Evolutionary conservation across 495 filamentous ascomycete species (phyloP), one percentile per base, ranked within the genome.

Genomic region (Talaromyces liani): DNA sequence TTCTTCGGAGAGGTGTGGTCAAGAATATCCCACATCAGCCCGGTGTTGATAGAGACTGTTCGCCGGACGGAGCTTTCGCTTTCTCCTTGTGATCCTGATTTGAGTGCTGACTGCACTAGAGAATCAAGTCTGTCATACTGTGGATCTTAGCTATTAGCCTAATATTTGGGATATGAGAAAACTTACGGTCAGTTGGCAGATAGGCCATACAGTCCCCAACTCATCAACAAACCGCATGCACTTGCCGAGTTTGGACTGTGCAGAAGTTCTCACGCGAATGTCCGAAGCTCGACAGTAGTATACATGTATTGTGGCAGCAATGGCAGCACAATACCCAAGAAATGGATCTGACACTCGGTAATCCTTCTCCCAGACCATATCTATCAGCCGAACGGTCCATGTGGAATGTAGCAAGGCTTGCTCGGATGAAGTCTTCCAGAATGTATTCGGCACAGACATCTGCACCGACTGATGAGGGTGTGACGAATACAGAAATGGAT

Each of bases 151-250:
- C 9, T 2, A 12, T 22, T 8, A 14, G 59, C 14, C 22, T 16
- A 25, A 12, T n/a, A 49, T 31, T 16, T 10, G 8, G 12, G 2
- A 25, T 24, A 27, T 3, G 33, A 24, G 14, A n/a, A 36, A 45
- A 61, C 60, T 54, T 53, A 62, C 60, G 3, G 54, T 54, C 16
- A 16, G 18, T 16, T 62, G 60, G 12, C 60, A 62, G 7, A 62
- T 41, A 2, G 60, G 60, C 60, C 60, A 62, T 8, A 53, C 24
- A 31, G 60, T 62, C 12, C 60, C 60, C 27, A 62, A n/a, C 10
- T 62, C 60, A 34, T 62, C 60, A 62, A 62, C 60, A 54, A 62
- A 62, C 6, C 60, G 39, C 60, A 62, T 62, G 45, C 60, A 62
- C 18, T 62, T 62, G 6, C 24, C 29, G 12, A 62, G 60, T 34